Evolutionary conservation across 192 early-diverging fungal genomes (phyloP), one percentile per base, ranked within the genome.

Genomic region (Glomus cerebriforme): DNA sequence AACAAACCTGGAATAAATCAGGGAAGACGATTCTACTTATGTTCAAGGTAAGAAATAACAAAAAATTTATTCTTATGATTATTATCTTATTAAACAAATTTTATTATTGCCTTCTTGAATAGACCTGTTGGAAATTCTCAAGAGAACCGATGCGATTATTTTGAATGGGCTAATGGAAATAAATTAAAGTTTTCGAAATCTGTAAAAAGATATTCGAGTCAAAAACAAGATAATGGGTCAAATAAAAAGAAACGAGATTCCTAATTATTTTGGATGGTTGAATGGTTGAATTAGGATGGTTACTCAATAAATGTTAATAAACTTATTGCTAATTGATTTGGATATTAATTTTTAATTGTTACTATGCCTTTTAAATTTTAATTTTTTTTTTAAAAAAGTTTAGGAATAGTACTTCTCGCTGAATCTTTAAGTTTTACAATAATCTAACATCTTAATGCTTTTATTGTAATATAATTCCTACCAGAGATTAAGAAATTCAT

Each of bases 1-100:
- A 92, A 89, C 77, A 95, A 95, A 80, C 67, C 87, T 29, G 92
- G 93, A 9, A 86, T 86, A 15, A 94, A 93, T 84, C 86, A 92
- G 35, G 92, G 92, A 2, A 81, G 91, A 13, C 64, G 79, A 47
- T 94, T 94, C 75, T 94, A 86, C 74, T 82, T 91, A 26, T 93
- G 93, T 79, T 86, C 87, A 24, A 59, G 90, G 81, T 88, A 86
- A 17, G 85, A 88, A 2, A 84, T 83, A 70, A 37, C 19, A 24
- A 54, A 13, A 1, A n/a, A n/a, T n/a, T n/a, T 22, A 32, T 68
- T 37, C 19, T 10, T 12, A 1, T 34, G 29, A 7, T 78, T n/a
- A 17, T 24, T 37, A 17, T 66, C 15, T 45, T 34, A 65, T 39
- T 39, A 43, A 7, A 34, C 59, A 79, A 63, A 24, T 24, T 13